phyloP scores from a whole-genome alignment of 768 basidiomycete species.

The Pleurotus platypus region DNA sequence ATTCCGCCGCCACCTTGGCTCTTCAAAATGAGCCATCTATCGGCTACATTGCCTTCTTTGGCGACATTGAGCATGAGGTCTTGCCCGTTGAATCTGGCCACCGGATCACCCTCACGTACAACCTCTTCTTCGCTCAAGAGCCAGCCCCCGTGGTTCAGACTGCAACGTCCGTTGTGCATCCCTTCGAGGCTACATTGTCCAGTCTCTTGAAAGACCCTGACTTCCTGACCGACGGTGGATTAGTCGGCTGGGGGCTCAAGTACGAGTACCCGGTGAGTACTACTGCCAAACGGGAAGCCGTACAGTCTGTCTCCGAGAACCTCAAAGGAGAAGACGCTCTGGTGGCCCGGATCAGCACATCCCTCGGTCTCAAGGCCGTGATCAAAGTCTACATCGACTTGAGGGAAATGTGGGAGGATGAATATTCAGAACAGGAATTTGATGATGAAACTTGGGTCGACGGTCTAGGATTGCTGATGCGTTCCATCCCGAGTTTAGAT shows the following conservation, averaged over 20 bases:
- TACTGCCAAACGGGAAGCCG: constrained; percentile 2
- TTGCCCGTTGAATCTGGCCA: constrained; percentile 29
- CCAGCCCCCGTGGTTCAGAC: too few species aligned
- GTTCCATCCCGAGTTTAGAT: too few species aligned
- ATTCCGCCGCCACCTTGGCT: constrained; percentile 13
- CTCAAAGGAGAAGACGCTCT: constrained; percentile 29
- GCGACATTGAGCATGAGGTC: constrained; percentile 45
- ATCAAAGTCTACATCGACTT: constrained; percentile 18
- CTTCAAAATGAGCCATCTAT: neutral
- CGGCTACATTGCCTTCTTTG: constrained; percentile 37
- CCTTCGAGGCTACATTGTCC: constrained; percentile 17
- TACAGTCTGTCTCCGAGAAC: constrained; percentile 13
- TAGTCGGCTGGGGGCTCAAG: constrained; percentile 29
- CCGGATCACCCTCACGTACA: constrained; percentile 39
- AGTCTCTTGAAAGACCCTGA: constrained; percentile 20
- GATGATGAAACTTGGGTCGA: too few species aligned
- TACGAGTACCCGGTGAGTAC: constrained; percentile 27
- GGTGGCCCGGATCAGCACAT: constrained; percentile 15
- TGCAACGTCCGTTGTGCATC: neutral
- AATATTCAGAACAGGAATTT: too few species aligned
- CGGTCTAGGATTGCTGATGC: too few species aligned
- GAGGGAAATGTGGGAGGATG: too few species aligned
- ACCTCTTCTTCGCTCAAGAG: constrained; percentile 25
- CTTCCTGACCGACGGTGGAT: constrained; percentile 27
- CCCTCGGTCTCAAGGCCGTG: constrained; percentile 14